phyloP scores from a whole-genome alignment of 257 asterid genomes.

The Ajuga chamaepitys region DNA sequence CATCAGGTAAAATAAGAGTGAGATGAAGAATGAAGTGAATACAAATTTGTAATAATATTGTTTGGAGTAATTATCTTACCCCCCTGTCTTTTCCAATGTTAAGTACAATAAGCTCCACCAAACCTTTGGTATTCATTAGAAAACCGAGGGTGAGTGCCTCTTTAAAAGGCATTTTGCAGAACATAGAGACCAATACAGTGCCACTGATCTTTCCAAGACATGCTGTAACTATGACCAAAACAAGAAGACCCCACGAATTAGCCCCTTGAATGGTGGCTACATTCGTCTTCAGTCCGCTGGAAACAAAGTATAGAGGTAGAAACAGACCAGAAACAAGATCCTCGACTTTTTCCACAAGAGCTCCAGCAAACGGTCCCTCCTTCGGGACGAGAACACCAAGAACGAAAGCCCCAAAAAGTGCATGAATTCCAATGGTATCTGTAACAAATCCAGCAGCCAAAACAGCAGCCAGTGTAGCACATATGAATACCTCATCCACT shows the following conservation, averaged over 20 bases:
- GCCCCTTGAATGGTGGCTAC: slow-evolving; percentile 46
- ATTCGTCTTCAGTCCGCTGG: slow-evolving; percentile 38
- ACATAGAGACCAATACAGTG: slow-evolving; percentile 26
- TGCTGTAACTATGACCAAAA: slow-evolving; percentile 33
- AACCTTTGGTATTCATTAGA: slow-evolving; percentile 43
- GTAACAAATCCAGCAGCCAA: slow-evolving; percentile 44
- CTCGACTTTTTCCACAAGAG: slow-evolving; percentile 30
- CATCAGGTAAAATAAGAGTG: background rate
- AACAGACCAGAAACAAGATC: slow-evolving; percentile 37
- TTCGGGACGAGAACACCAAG: slow-evolving; percentile 49
- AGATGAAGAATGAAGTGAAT: background rate
- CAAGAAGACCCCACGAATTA: slow-evolving; percentile 48
- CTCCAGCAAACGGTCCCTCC: slow-evolving; percentile 34
- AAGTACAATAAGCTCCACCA: slow-evolving; percentile 47
- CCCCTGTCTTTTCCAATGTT: slow-evolving; percentile 38
- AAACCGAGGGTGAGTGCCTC: slow-evolving; percentile 48
- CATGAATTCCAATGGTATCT: slow-evolving; percentile 48
- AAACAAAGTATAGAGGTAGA: slow-evolving; percentile 44
- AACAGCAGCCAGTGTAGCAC: slow-evolving; percentile 38
- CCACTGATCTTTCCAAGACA: slow-evolving; percentile 45
- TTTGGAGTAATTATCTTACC: background rate
- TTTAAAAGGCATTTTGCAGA: slow-evolving; percentile 30
- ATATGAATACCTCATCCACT: slow-evolving; percentile 39
- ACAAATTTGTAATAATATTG: background rate
- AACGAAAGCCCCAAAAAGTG: slow-evolving; percentile 50